Percentiles rank a stretch among this genome's conserved stretches.
Evolutionary conservation across 345 rosid species (phyloP).

Genomic region (Capsella bursapastoris): DNA sequence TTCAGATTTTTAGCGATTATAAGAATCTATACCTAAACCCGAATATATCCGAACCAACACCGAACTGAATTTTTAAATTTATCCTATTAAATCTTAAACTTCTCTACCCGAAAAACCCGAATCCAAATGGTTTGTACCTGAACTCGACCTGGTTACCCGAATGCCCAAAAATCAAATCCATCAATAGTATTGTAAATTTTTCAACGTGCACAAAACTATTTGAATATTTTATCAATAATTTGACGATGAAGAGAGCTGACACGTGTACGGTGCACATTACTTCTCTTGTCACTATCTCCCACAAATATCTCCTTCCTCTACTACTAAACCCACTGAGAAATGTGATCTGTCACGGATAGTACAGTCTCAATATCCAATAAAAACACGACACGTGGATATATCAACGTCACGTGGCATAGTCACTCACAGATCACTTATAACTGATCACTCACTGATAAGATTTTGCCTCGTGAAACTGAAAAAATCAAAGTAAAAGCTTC

Average conservation of each 20-base stretch:
- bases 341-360: conserved; percentile 21
- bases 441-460: conserved; percentile 26
- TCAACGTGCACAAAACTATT: no score
- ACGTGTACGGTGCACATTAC: conserved; percentile 37
- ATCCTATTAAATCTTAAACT: no score
- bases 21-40: no score
- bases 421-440: conserved; percentile 32
- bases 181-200: no score
- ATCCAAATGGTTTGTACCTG: no score
- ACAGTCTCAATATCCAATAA: background rate
- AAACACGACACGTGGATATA: background rate
- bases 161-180: no score
- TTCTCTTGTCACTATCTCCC: conserved; percentile 32
- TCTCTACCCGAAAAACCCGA: no score
- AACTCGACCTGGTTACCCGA: no score
- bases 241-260: conserved; percentile 22
- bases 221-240: no score
- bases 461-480: conserved; percentile 27
- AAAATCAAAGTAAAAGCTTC: background rate
- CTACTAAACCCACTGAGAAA: conserved; percentile 14
- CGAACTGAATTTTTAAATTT: no score
- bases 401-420: conserved; percentile 12
- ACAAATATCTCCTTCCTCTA: conserved; percentile 34
- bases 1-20: no score
- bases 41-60: no score